Evolutionary conservation across 2,329 filamentous ascomycete species (phyloP).

Genomic region (Penicillium verrucosum): DNA sequence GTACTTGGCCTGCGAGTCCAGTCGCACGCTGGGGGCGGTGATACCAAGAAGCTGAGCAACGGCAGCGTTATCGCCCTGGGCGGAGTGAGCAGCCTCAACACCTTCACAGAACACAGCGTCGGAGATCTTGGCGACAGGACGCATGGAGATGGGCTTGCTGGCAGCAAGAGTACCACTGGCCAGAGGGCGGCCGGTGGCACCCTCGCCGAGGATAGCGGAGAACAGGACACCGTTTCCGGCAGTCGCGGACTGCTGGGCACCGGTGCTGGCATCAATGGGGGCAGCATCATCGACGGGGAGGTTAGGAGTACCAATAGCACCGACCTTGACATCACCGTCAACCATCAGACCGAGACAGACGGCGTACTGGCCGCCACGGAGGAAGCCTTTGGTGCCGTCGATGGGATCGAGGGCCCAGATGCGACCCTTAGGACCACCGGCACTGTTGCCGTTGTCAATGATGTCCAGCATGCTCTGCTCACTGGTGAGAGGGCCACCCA

Average conservation of each 20-base stretch:
- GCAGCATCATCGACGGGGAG: conserved; percentile 80
- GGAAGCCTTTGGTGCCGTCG: conserved; percentile 95
- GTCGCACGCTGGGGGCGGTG: conserved; percentile 81
- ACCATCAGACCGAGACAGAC: conserved; percentile 90
- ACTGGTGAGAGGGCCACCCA: conserved; percentile 66
- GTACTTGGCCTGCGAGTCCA: conserved; percentile 99
- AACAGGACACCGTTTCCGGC: conserved; percentile 82
- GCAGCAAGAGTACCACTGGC: conserved; percentile 45
- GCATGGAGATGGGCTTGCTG: conserved; percentile 73
- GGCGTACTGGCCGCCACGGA: conserved; percentile 94
- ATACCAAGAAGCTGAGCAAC: conserved; percentile 86
- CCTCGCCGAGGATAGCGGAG: conserved; percentile 73
- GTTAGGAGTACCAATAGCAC: conserved; percentile 93
- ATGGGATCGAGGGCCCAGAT: conserved; percentile 98
- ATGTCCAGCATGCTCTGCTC: conserved; percentile 60
- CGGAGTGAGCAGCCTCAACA: conserved; percentile 88
- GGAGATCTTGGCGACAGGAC: conserved; percentile 66
- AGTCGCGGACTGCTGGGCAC: conserved; percentile 68
- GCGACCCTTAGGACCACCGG: conserved; percentile 47
- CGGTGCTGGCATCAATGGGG: conserved; percentile 67
- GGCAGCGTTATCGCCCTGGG: conserved; percentile 79
- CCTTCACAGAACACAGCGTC: conserved; percentile 93
- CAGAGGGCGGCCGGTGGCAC: conserved; percentile 76
- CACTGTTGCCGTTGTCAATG: conserved; percentile 53
- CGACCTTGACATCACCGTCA: conserved; percentile 89